Conservation (phyloP, 345 rosid genomes). For the Citrus maxima region DNA sequence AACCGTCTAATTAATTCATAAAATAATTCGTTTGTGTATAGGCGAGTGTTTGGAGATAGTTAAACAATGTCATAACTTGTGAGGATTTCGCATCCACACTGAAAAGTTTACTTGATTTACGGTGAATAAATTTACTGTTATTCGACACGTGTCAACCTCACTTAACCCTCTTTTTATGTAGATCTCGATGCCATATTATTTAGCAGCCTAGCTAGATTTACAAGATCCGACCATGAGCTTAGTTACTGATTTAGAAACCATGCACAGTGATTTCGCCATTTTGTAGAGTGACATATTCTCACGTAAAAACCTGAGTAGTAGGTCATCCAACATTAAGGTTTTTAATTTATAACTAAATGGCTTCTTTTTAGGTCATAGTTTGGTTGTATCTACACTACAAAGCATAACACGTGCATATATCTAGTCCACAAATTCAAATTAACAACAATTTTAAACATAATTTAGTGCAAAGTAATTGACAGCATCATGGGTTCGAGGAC, state of each 20-base stretch:
- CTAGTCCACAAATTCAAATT: conserved; percentile 43
- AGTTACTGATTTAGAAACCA: neutral
- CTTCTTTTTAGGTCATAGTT: conserved; percentile 30
- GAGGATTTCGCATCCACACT: neutral
- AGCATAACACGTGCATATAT: conserved; percentile 39
- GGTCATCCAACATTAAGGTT: conserved; percentile 29
- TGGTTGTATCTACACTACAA: conserved; percentile 20
- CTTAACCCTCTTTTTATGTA: neutral
- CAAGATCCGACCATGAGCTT: conserved; percentile 1
- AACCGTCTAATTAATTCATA: neutral
- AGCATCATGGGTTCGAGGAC: conserved; percentile 22
- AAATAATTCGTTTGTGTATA: neutral
- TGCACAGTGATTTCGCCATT: neutral
- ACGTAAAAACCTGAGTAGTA: conserved; percentile 11
- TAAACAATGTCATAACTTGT: conserved; percentile 12
- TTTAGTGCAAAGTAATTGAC: conserved; percentile 27
- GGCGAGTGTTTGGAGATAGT: neutral
- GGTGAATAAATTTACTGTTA: neutral
- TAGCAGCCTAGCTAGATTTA: neutral
- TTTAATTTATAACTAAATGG: conserved; percentile 7
- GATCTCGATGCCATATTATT: neutral
- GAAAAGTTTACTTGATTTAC: neutral
- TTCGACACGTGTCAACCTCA: neutral
- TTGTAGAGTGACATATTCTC: conserved; percentile 7
- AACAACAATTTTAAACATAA: conserved; percentile 15